Percentiles rank a stretch among this genome's conserved stretches.
phyloP scores from a whole-genome alignment of 208 protist species.

The Trypanosoma lewisi region DNA sequence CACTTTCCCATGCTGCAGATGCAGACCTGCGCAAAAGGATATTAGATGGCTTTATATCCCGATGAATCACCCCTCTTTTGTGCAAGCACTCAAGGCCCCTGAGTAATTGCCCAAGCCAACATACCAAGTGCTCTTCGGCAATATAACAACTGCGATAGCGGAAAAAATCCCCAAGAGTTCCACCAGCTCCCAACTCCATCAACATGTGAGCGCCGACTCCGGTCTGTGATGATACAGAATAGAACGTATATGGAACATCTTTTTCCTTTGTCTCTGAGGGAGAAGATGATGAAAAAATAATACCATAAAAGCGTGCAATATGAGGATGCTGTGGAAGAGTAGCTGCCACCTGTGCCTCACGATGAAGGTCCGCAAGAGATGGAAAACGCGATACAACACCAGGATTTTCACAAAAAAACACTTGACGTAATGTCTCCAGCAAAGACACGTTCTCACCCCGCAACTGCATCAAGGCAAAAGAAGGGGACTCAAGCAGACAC shows the following conservation, averaged over 20 bases:
- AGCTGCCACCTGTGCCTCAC: conserved; percentile 4
- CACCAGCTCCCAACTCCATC: conserved; percentile 27
- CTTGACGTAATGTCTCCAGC: background rate
- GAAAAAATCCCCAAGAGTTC: conserved; percentile 21
- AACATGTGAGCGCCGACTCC: conserved; percentile 11
- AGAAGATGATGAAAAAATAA: conserved; percentile 6
- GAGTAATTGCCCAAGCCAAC: conserved; percentile 27
- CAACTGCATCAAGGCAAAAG: background rate
- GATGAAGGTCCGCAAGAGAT: conserved; percentile 2
- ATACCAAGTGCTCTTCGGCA: conserved; percentile 25
- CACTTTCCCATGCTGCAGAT: conserved; percentile 11
- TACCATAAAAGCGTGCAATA: conserved; percentile 24
- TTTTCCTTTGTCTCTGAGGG: background rate
- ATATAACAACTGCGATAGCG: background rate
- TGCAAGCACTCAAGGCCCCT: conserved; percentile 34
- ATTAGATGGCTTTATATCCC: conserved; percentile 45
- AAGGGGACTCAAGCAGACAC: background rate
- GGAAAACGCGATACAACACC: background rate
- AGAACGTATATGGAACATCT: background rate
- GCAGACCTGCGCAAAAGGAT: conserved; percentile 24
- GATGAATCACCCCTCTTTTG: conserved; percentile 28
- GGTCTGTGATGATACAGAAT: background rate
- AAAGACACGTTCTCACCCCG: background rate
- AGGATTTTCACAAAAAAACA: background rate
- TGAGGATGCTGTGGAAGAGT: conserved; percentile 21